Base-by-base conservation (phyloP, 495 filamentous ascomycete genomes). In the Jackrogersella minutella region DNA sequence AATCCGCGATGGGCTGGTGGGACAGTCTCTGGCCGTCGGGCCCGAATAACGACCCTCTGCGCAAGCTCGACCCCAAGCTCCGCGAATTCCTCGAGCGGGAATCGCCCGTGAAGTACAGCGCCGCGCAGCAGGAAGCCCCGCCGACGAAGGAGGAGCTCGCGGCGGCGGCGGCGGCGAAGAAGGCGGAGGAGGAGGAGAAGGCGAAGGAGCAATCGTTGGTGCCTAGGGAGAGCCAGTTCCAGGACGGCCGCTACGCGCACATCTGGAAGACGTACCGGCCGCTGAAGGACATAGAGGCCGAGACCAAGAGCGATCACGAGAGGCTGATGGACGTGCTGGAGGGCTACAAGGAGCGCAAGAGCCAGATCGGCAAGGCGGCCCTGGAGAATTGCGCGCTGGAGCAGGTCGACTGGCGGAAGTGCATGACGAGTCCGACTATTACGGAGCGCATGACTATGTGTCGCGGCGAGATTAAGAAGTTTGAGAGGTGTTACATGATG, bases 321-420 rank as follows among this genome's bases (percentile, higher is more conserved):
- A 87, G 86, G 70, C 83, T 94, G 37, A 75, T 78, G 52, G 88
- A 91, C 71, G 86, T 97, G 58, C 81, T 97, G 24, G 91, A 93
- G 50, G 86, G 84, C 19, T 93, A 89, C 82, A 96, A 96, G 76
- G 85, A 91, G 72, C 90, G 92, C 60, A 90, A 89, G 69, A 85
- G 85, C 16, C 81, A 84, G 54, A 92, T 98, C 53, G 90, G 91
- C 16, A 83, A 85, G 16, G 91, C 91, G 6, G 95, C 95, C 11
- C 80, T 96, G 66, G 96, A 98, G 80, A 99, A 97, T 75, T 99
- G 95, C 79, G 90, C 92, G 0, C 64, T 91, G 54, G 93, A 97
- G 77, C 90, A 97, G 76, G 78, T 88, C 68, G 87, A 84, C 21
- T 84, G 93, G 78, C 83, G 84, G 49, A 79, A 87, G 2, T 99